Conservation (phyloP, 2,329 filamentous ascomycete species). For the Fusarium continuum region DNA sequence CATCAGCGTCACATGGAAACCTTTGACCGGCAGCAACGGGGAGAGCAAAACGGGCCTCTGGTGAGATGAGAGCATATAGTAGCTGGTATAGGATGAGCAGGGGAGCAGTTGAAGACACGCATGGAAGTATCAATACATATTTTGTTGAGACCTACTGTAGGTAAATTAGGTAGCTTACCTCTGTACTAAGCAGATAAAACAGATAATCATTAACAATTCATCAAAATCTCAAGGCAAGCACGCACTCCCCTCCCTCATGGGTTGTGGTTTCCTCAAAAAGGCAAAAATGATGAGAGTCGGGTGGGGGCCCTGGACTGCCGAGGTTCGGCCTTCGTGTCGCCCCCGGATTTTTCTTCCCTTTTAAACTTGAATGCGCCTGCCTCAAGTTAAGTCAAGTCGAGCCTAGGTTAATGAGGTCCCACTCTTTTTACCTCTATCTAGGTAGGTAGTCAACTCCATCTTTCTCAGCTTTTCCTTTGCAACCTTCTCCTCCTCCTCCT, state of each 20-base stretch:
- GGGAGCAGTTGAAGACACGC: too few species aligned
- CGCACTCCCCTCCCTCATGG: not conserved
- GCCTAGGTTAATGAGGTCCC: slow-evolving; percentile 9
- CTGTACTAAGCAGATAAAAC: too few species aligned
- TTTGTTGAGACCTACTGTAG: too few species aligned
- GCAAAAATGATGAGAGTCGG: slow-evolving; percentile 21
- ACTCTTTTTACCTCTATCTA: slow-evolving; percentile 29
- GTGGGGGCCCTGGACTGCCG: slow-evolving; percentile 32
- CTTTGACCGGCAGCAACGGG: slow-evolving; percentile 6
- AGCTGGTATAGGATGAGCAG: not conserved
- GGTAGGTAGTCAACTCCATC: slow-evolving; percentile 34
- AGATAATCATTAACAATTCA: not conserved
- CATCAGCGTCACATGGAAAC: slow-evolving; percentile 34
- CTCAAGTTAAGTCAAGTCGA: slow-evolving; percentile 3
- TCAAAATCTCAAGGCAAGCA: not conserved
- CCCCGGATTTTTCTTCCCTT: slow-evolving; percentile 45
- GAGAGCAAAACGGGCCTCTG: slow-evolving; percentile 1
- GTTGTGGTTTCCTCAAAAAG: slow-evolving; percentile 8
- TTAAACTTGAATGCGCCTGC: slow-evolving; percentile 18
- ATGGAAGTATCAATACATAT: too few species aligned
- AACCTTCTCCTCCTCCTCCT: slow-evolving; percentile 6
- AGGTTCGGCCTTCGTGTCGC: slow-evolving; percentile 37
- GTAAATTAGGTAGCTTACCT: too few species aligned
- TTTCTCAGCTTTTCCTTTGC: slow-evolving; percentile 22
- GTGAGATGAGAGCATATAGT: not conserved